A percentile compares a stretch with the other conserved stretches of the same genome.
Evolutionary conservation across 2,329 filamentous ascomycete species (phyloP).

Genomic region (Stachybotrys chlorohalonatus): DNA sequence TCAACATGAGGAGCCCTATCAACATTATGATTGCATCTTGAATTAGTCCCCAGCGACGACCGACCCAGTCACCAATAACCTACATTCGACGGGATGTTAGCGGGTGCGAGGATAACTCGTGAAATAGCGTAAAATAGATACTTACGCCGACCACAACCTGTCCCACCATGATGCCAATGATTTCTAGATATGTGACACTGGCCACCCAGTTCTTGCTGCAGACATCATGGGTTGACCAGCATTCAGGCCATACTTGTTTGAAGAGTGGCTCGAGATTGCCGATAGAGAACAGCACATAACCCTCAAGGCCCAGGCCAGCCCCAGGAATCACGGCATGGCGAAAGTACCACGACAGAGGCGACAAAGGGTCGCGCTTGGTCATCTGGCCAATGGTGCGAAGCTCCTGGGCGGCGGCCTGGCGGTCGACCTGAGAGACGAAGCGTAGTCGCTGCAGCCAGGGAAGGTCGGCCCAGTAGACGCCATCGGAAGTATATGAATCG

Average conservation of each 20-base stretch:
- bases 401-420: constrained; percentile 60
- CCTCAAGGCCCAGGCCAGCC: constrained; percentile 85
- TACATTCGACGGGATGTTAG: constrained; percentile 10
- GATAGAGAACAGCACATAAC: constrained; percentile 94
- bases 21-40: constrained; percentile 95
- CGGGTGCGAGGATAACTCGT: background rate
- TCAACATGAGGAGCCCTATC: constrained; percentile 82
- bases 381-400: constrained; percentile 59
- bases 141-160: constrained; percentile 78
- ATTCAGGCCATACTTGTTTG: constrained; percentile 61
- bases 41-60: constrained; percentile 89
- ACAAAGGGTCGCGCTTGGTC: constrained; percentile 79
- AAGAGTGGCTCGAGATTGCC: constrained; percentile 86
- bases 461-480: constrained; percentile 90
- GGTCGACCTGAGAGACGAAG: constrained; percentile 71
- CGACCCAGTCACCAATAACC: constrained; percentile 63
- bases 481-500: constrained; percentile 75
- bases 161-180: constrained; percentile 89
- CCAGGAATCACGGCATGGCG: constrained; percentile 87
- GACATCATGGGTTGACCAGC: constrained; percentile 60
- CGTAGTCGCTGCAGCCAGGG: constrained; percentile 57
- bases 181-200: constrained; percentile 83
- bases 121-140: constrained; percentile 5
- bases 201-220: constrained; percentile 77
- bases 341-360: constrained; percentile 78